phyloP scores from a whole-genome alignment of 306 rosid species.

The Pyrus pyrifolia region DNA sequence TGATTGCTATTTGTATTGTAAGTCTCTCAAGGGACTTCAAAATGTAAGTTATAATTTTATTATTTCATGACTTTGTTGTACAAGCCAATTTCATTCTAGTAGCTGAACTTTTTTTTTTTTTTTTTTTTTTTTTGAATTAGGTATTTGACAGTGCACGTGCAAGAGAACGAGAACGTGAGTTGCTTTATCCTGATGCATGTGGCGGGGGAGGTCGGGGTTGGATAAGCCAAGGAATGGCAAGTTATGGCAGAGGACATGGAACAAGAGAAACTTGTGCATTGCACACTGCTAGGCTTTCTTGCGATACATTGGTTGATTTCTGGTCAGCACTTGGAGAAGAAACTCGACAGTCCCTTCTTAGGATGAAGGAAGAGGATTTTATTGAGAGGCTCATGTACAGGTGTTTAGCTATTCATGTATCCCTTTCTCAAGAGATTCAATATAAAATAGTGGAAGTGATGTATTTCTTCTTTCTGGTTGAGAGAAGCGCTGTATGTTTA shows the following conservation, averaged over 20 bases:
- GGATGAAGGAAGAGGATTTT: conserved; percentile 99
- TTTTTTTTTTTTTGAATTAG: conserved; percentile 39
- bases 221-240: conserved; percentile 92
- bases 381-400: conserved; percentile 98
- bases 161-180: conserved; percentile 94
- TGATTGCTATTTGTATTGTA: conserved; percentile 79
- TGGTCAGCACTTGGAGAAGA: conserved; percentile 99
- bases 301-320: conserved; percentile 92
- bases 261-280: conserved; percentile 94
- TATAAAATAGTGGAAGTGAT: conserved; percentile 17
- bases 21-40: conserved; percentile 73
- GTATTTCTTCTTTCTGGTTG: background rate
- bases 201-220: conserved; percentile 99
- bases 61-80: conserved; percentile 4
- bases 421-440: conserved; percentile 21
- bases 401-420: conserved; percentile 44
- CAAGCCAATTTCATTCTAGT: conserved; percentile 9
- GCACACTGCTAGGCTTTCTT: conserved; percentile 97
- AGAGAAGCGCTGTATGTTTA: background rate
- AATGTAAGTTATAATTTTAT: conserved; percentile 43
- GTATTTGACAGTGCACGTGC: conserved; percentile 94
- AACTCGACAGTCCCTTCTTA: conserved; percentile 85
- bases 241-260: conserved; percentile 94
- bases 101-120: conserved; percentile 18
- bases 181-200: conserved; percentile 99